Percentiles rank a stretch among this genome's conserved stretches.
Conservation (phyloP, 257 asterid species). For the Rubia yunnanensis region DNA sequence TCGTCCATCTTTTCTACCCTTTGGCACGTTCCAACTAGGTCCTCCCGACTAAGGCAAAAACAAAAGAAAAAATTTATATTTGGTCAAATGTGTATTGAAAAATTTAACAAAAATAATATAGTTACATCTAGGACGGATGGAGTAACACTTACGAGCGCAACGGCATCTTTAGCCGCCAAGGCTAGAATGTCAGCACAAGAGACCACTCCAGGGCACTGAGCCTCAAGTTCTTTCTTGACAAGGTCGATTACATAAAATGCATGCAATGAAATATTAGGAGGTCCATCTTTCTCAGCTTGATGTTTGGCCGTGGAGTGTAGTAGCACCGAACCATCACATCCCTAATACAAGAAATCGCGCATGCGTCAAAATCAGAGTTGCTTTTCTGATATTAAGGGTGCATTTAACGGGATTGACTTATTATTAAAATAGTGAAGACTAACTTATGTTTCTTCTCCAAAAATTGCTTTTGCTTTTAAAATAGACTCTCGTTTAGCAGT, state of each 20-base stretch:
- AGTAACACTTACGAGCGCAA: constrained; percentile 49
- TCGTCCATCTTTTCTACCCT: constrained; percentile 75
- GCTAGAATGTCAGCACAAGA: constrained; percentile 86
- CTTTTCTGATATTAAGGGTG: not conserved
- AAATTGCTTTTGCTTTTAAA: too few species aligned
- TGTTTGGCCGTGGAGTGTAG: constrained; percentile 39
- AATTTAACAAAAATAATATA: too few species aligned
- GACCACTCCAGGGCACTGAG: constrained; percentile 66
- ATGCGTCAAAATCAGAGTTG: not conserved
- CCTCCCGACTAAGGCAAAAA: constrained; percentile 55
- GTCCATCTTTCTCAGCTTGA: constrained; percentile 68
- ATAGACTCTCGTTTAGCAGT: too few species aligned
- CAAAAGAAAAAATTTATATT: too few species aligned
- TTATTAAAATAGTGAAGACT: too few species aligned
- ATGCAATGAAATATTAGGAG: constrained; percentile 70
- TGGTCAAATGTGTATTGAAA: not conserved
- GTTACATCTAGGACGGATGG: not conserved
- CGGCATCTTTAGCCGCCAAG: constrained; percentile 76
- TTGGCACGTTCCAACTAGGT: constrained; percentile 72
- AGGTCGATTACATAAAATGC: constrained; percentile 70
- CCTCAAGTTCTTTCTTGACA: constrained; percentile 56
- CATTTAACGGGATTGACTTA: too few species aligned
- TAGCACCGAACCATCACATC: constrained; percentile 82
- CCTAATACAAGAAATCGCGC: constrained; percentile 41
- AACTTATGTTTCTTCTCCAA: too few species aligned